Evolutionary conservation across 1,284 basidiomycete genomes (phyloP).

Genomic region (Cryptococcus sp.): DNA sequence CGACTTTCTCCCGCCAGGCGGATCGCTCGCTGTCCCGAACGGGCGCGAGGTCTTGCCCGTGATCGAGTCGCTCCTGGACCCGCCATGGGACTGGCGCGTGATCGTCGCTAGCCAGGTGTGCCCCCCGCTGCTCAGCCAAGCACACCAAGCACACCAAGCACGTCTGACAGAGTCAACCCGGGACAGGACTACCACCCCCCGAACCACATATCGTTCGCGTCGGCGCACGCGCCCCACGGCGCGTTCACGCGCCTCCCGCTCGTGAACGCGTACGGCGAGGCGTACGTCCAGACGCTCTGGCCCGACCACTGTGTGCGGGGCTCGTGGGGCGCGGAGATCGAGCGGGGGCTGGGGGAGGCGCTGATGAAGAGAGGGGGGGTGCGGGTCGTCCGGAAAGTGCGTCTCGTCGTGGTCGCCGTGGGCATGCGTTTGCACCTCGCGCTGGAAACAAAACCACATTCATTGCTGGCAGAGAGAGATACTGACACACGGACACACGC

Average conservation of each 20-base stretch:
- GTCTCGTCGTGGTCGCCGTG: background rate
- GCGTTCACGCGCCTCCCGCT: slow-evolving; percentile 52
- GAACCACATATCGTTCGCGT: slow-evolving; percentile 63
- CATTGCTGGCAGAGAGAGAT: no score
- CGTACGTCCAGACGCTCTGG: slow-evolving; percentile 54
- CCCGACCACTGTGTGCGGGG: slow-evolving; percentile 55
- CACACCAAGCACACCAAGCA: background rate
- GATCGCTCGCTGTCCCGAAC: slow-evolving; percentile 57
- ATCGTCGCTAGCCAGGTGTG: slow-evolving; percentile 55
- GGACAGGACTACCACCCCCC: slow-evolving; percentile 56
- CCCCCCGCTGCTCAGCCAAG: background rate
- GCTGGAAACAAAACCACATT: no score
- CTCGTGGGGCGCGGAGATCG: slow-evolving; percentile 38
- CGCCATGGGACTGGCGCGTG: slow-evolving; percentile 53
- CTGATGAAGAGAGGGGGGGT: slow-evolving; percentile 38
- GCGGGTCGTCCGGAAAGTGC: background rate
- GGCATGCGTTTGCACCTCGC: no score
- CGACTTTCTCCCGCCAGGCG: slow-evolving; percentile 63
- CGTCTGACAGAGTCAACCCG: background rate
- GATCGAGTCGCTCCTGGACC: slow-evolving; percentile 54
- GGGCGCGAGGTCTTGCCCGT: slow-evolving; percentile 52
- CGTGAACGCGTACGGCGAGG: slow-evolving; percentile 29
- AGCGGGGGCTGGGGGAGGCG: slow-evolving; percentile 19
- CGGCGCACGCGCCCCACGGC: slow-evolving; percentile 52
- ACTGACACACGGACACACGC: no score